Conservation (phyloP, 208 protist genomes). For the Acanthamoeba polyphaga region DNA sequence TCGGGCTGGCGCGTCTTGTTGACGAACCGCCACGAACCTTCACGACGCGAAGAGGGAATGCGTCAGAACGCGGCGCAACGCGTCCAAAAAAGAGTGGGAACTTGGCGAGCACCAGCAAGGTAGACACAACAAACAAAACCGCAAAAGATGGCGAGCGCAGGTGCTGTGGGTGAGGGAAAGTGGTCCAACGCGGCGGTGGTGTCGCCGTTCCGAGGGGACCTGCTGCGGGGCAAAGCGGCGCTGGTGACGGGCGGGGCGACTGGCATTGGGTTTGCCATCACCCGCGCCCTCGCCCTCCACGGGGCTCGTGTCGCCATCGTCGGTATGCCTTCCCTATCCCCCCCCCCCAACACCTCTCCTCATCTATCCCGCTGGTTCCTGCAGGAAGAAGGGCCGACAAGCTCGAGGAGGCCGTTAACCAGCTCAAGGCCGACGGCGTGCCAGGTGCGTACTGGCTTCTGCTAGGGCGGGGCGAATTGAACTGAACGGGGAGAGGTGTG, state of each 20-base stretch:
- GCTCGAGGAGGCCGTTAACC: conserved; percentile 48
- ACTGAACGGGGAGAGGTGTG: not conserved
- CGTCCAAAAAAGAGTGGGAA: not conserved
- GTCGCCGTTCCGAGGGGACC: conserved; percentile 66
- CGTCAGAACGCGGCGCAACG: too few relatives aligned
- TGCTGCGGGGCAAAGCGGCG: conserved; percentile 80
- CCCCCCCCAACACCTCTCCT: not conserved
- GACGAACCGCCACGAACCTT: too few relatives aligned
- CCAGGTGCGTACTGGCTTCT: not conserved
- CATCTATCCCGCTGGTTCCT: not conserved
- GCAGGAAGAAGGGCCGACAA: conserved; percentile 26
- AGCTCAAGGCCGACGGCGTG: conserved; percentile 49
- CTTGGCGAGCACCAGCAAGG: not conserved
- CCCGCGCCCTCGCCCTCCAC: conserved; percentile 31
- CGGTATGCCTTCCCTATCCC: not conserved
- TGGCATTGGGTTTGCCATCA: conserved; percentile 83
- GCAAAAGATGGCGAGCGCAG: not conserved
- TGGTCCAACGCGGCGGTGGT: not conserved
- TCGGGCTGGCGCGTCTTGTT: too few relatives aligned
- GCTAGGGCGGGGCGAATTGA: too few relatives aligned
- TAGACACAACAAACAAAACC: not conserved
- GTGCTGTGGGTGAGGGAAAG: not conserved
- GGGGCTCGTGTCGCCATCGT: conserved; percentile 65
- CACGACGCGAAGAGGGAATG: too few relatives aligned
- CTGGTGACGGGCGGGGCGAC: conserved; percentile 84